A percentile compares a stretch with the other conserved stretches of the same genome.
These are phyloP conservation scores for Sclerotinia subarctica DNA, from an alignment of 2,329 filamentous ascomycete genomes.

Conservation along the genomic window DNA sequence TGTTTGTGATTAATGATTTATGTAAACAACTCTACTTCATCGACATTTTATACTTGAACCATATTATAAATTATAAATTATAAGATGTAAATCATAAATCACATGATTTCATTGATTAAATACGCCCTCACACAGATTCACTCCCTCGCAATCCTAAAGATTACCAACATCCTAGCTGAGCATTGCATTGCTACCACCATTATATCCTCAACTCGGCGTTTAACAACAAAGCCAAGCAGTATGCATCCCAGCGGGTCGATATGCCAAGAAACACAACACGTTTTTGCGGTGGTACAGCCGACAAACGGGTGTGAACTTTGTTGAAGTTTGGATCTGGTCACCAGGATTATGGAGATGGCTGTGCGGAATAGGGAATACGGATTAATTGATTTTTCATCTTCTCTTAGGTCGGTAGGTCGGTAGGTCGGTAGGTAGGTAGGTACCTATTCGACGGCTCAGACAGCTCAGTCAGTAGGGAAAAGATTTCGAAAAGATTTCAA, in stretches of 20 bases:
- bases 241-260: not conserved
- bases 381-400: too few species aligned
- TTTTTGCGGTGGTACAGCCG: not conserved
- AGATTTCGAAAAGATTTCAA: not conserved
- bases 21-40: not conserved
- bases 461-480: too few species aligned
- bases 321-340: not conserved
- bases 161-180: not conserved
- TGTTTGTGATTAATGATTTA: not conserved
- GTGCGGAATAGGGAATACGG: too few species aligned
- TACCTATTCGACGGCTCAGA: too few species aligned
- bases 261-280: conserved; percentile 2
- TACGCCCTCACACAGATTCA: not conserved
- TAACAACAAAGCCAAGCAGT: not conserved
- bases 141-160: not conserved
- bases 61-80: not conserved
- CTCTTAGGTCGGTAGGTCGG: too few species aligned
- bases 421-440: too few species aligned
- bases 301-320: not conserved
- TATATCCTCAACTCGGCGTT: not conserved
- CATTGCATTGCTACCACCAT: not conserved
- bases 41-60: not conserved
- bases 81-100: not conserved
- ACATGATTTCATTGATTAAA: not conserved
- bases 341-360: not conserved